Evolutionary conservation across 345 rosid species (phyloP), one percentile per base, ranked within the genome.

Genomic region (Populus euphratica): DNA sequence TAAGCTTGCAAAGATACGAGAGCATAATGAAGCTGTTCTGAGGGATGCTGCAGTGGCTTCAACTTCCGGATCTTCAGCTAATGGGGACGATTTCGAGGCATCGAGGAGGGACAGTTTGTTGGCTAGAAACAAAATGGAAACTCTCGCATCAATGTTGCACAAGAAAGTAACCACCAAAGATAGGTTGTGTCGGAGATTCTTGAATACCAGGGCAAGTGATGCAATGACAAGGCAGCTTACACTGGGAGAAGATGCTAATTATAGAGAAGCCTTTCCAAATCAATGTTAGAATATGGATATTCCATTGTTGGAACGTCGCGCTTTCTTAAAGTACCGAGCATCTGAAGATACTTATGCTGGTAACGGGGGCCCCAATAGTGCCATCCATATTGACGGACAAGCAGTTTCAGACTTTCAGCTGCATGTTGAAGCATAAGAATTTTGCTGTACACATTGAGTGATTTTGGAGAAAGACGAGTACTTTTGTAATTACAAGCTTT

Each of bases 21-120:
- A 90, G 81, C 97, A 93, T 81, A 96, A 96, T 74, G 86, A 84
- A 56, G 87, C 90, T 63, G 92, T 96, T 76, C 81, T 96, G 36
- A 89, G 89, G 73, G 88, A 84, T 69, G 97, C 99, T 78, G 95
- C 96, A 41, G 38, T 91, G 79, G 91, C 94, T 74, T 91, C 99
- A 72, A 90, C 92, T 20, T 91, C 94, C 3, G 86, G 86, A 78
- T 93, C 93, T 66, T 89, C 81, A 72, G 85, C 59, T 72, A 12
- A 81, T 11, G 90, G 78, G 41, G 89, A 85, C 27, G 86, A 87
- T 50, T n/a, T 54, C n/a, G 90, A 85, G 78, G 78, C 75, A 38
- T 49, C 65, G 16, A 68, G 27, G 52, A 78, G 85, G 33, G 86
- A 76, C 69, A 86, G 80, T 70, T 77, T 77, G 65, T 71, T 72